phyloP scores from a whole-genome alignment of 371 early-diverging fungal species.

The Lichtheimia ornata region DNA sequence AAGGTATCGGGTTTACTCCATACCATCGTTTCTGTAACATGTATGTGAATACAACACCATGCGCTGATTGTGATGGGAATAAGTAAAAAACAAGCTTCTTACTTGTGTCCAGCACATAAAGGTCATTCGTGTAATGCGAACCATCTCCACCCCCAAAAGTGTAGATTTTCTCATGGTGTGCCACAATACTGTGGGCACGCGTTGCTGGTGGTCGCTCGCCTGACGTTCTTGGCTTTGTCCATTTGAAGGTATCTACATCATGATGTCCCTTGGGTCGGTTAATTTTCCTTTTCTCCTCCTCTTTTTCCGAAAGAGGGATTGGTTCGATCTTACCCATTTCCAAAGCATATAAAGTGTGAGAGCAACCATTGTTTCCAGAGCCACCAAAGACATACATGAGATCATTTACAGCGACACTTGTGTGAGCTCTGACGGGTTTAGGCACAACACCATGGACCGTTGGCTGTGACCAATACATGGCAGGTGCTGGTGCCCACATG shows the following conservation, averaged over 20 bases:
- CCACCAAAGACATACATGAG: slow-evolving; percentile 81
- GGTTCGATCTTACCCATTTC: slow-evolving; percentile 55
- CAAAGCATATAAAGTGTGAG: slow-evolving; percentile 67
- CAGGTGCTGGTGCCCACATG: slow-evolving; percentile 63
- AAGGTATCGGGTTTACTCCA: slow-evolving; percentile 67
- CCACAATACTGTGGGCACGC: slow-evolving; percentile 71
- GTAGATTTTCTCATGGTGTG: slow-evolving; percentile 55
- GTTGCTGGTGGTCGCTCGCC: slow-evolving; percentile 73
- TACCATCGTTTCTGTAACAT: slow-evolving; percentile 53
- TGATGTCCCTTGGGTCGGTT: neutral
- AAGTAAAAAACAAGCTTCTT: slow-evolving; percentile 5
- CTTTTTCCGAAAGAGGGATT: neutral
- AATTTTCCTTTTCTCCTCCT: neutral
- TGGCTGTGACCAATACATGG: slow-evolving; percentile 80
- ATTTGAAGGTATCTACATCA: slow-evolving; percentile 72
- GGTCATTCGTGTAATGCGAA: slow-evolving; percentile 72
- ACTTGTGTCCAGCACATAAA: slow-evolving; percentile 74
- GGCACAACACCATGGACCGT: slow-evolving; percentile 12
- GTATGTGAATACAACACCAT: neutral
- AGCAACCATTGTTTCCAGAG: slow-evolving; percentile 67
- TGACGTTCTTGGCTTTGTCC: slow-evolving; percentile 66
- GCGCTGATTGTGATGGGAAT: neutral
- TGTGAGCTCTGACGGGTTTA: slow-evolving; percentile 68
- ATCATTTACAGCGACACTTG: slow-evolving; percentile 66
- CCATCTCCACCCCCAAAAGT: slow-evolving; percentile 86